Percentiles rank a stretch among this genome's conserved stretches.
phyloP scores from a whole-genome alignment of 2,329 filamentous ascomycete species.

The Aspergillus sp. region DNA sequence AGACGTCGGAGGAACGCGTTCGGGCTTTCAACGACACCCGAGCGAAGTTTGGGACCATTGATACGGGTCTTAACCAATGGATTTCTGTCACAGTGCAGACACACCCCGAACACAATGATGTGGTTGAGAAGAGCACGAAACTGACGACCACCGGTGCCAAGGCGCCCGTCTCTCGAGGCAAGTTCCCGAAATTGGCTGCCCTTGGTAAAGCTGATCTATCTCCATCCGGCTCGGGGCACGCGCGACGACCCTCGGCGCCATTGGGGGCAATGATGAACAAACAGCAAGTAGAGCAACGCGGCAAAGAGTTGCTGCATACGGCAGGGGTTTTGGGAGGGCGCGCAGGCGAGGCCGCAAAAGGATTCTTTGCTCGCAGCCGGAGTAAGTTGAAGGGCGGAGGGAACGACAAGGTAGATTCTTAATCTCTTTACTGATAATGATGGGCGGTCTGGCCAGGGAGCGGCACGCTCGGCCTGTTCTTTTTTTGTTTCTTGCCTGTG shows the following conservation, averaged over 20 bases:
- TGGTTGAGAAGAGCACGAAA: conserved; percentile 40
- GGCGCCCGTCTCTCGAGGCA: conserved; percentile 35
- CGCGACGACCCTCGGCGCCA: conserved; percentile 38
- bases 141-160: conserved; percentile 33
- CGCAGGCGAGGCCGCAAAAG: conserved; percentile 80
- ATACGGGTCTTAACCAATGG: conserved; percentile 72
- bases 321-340: conserved; percentile 72
- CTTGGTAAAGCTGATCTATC: conserved; percentile 33
- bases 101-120: conserved; percentile 56
- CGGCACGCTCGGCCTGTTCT: background rate
- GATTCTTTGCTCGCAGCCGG: conserved; percentile 85
- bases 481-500: conserved; percentile 3
- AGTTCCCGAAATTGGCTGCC: conserved; percentile 45
- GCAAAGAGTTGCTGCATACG: conserved; percentile 84
- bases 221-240: conserved; percentile 36
- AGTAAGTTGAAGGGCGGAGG: conserved; percentile 71
- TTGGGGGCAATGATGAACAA: conserved; percentile 50
- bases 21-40: conserved; percentile 72
- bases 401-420: conserved; percentile 82
- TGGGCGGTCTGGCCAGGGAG: background rate
- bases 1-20: conserved; percentile 68
- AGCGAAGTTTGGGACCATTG: conserved; percentile 67
- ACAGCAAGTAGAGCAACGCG: conserved; percentile 73
- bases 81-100: conserved; percentile 51
- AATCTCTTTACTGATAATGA: conserved; percentile 46